Evolutionary conservation across 2,329 filamentous ascomycete species (phyloP), one percentile per base, ranked within the genome.

Genomic region (Aspergillus proliferans): DNA sequence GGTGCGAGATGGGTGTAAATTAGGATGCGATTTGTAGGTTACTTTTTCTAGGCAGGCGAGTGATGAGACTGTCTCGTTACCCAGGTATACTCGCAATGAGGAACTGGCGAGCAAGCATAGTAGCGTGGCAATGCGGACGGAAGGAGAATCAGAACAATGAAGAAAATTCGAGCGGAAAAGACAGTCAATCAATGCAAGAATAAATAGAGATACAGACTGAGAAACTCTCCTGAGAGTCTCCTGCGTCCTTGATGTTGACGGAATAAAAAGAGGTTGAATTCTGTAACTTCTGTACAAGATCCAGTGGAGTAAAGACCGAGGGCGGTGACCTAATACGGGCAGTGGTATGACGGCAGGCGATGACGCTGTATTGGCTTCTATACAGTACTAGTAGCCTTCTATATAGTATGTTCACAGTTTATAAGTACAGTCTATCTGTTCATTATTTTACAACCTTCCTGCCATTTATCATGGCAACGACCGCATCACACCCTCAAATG

Each of bases 401-500:
- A 30, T 30, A 12, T 30, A 30, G 26, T 4, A 30, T 12, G 26
- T 30, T 12, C 26, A 30, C 10, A 12, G 26, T 30, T 12, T 30
- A 30, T 30, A 36, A 19, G 38, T 40, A 40, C 38, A 43, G 26
- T 52, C n/a, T 46, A 39, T 53, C 28, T 47, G 41, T 24, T 19
- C 19, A 18, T 44, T 26, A 15, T 18, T 7, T 26, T 26, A 28
- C 21, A 12, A 9, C 26, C 26, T 22, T 4, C 26, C 10, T 30
- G 18, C 6, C 18, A 30, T 39, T 18, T 14, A 40, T 58, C 61
- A 74, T 47, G 71, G 70, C 53, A 76, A 58, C 47, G 60, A 63
- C 52, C 89, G 81, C 87, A 95, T 92, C 47, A 93, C 87, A 2
- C 85, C 88, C 69, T 98, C 93, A 76, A 97, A 97, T 24, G 87